Evolutionary conservation across 352 stramenopile species (phyloP).

Genomic region (Globisporangium ultimum): DNA sequence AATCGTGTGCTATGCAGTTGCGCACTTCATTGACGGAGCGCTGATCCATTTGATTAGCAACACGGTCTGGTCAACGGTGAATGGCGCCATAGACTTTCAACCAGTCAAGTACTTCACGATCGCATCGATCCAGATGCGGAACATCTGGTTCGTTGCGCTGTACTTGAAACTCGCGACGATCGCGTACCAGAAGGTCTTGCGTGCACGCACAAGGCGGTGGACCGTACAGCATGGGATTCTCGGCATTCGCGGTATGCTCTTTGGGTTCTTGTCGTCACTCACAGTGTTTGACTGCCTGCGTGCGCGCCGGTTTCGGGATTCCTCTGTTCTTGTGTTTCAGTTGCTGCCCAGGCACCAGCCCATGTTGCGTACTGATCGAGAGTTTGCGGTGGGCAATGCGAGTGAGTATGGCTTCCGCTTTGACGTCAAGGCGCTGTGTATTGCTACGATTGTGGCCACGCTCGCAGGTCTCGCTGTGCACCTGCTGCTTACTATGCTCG

Average conservation of each 20-base stretch:
- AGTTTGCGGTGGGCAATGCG: slow-evolving; percentile 2
- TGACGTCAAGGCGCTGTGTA: slow-evolving; percentile 5
- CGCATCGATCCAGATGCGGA: slow-evolving; percentile 34
- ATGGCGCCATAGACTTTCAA: slow-evolving; percentile 19
- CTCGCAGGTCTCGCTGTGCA: not conserved
- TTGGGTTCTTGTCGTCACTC: slow-evolving; percentile 6
- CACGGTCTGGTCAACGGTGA: slow-evolving; percentile 17
- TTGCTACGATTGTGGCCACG: not conserved
- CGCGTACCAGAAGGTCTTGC: not conserved
- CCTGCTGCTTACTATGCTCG: not conserved
- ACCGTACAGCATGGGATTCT: slow-evolving; percentile 1
- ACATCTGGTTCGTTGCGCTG: slow-evolving; percentile 21
- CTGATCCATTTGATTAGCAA: slow-evolving; percentile 21
- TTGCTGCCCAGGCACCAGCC: not conserved
- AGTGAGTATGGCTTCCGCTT: slow-evolving; percentile 14
- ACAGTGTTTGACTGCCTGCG: slow-evolving; percentile 15
- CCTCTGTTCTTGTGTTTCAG: not conserved
- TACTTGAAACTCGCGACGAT: not conserved
- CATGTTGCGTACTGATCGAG: not conserved
- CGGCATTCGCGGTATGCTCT: slow-evolving; percentile 10
- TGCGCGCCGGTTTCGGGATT: not conserved
- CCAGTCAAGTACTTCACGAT: slow-evolving; percentile 12
- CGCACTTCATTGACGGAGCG: slow-evolving; percentile 23
- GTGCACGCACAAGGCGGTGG: not conserved
- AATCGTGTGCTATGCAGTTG: slow-evolving; percentile 23